Evolutionary conservation across 805 yeast genomes (phyloP), one percentile per base, ranked within the genome.

Genomic region (Saccharomycopsis sp.): DNA sequence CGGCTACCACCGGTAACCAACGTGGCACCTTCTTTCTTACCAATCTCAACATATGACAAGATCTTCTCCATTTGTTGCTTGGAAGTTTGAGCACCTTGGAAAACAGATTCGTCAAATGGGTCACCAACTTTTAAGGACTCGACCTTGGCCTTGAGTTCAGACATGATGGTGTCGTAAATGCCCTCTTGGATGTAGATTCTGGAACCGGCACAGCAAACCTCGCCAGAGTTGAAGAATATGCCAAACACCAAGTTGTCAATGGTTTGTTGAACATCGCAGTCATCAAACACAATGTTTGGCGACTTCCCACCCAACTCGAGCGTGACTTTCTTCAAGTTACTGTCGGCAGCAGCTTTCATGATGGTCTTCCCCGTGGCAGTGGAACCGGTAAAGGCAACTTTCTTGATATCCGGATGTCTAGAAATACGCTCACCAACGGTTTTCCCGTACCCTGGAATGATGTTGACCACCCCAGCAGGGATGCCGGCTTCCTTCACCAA

Each of bases 301-400:
- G 96, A 87, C 68, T 88, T 88, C 59, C 97, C 97, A 58, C 97
- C 97, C 55, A 87, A 77, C 68, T 88, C 97, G 59, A 88, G 72
- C 33, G 96, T 88, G 49, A 87, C 85, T 62, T 83, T 86, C 73
- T 88, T 88, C 62, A 88, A 71, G 63, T 78, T 77, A 36, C 84
- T 73, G 48, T 75, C 77, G 50, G 94, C 85, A 48, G 95, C 88
- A 47, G 72, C 69, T 62, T 73, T 74, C 80, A 84, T 80, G 58
- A 88, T 83, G 53, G 64, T 65, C 61, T 83, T 81, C 58, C 96
- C 97, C 46, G 73, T 69, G 87, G 89, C 86, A 41, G 96, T 88
- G 29, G 96, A 87, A 52, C 96, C 96, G 43, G 96, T 88, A 67
- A 88, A 88, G 9, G 96, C 94, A 57, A 88, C 71, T 71, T 88